Evolutionary conservation across 352 stramenopile genomes (phyloP), one percentile per base, ranked within the genome.

Genomic region (Globisporangium acanthophoron): DNA sequence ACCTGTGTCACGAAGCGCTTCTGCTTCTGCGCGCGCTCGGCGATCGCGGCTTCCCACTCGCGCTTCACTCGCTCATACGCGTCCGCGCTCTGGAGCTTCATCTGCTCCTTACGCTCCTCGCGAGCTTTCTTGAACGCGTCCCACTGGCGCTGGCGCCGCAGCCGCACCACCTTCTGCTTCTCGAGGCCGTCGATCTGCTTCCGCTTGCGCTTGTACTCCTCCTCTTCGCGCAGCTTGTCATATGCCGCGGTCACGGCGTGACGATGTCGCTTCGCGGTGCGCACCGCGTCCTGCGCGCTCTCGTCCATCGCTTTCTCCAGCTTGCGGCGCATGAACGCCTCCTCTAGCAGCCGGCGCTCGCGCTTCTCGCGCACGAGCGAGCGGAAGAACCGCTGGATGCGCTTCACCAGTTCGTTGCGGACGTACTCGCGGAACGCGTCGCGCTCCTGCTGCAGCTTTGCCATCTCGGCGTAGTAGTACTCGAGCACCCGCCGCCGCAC

Each of bases 161-260:
- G 56, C n/a, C 62, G 73, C 13, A 87, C 48, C 24, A 87, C 72
- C 45, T 88, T 88, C 20, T 78, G 64, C 43, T 89, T 91, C 55
- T 91, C 76, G 1, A 71, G 33, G 6, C 48, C 69, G 37, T 90
- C 81, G 40, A 90, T 76, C 21, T 67, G 62, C 24, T 74, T 68
- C 29, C 75, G 78, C 27, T 70, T 66, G 37, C 73, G 61, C 39
- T 73, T 74, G 47, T 74, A 72, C 12, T 82, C 66, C 5, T 59
- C 51, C 11, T 82, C 76, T 40, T 85, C 69, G 1, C 79, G 75
- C 37, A 85, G 49, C 43, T 76, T 71, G 45, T 84, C 67, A 54
- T 80, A 92, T 45, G 73, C 73, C 6, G 61, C 67, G 8, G 71
- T 80, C 46, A 92, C 58, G 0, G 82, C 69, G 12, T 59, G 65